Conservation (phyloP, 495 filamentous ascomycete species). For the Pyronema domesticum region DNA sequence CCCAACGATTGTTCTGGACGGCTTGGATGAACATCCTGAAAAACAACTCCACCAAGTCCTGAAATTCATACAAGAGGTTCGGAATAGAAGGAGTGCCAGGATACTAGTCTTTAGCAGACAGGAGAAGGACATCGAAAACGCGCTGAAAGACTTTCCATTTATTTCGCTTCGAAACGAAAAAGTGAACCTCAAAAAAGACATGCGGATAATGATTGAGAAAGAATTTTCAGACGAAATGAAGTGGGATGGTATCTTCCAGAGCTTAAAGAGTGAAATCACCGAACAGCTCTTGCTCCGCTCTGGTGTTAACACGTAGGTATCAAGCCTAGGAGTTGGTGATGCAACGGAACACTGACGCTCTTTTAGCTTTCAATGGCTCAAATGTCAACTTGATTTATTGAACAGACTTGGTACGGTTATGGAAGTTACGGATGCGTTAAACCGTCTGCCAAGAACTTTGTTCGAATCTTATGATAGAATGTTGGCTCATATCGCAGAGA, state of each 20-base stretch:
- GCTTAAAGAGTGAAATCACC: not conserved
- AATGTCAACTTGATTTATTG: conserved; percentile 26
- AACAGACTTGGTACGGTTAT: conserved; percentile 7
- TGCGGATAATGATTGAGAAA: not conserved
- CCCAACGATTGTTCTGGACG: not conserved
- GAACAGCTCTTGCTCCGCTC: not conserved
- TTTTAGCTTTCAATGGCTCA: conserved; percentile 29
- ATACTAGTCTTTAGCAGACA: not conserved
- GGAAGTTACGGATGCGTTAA: conserved; percentile 18
- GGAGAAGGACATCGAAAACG: not conserved
- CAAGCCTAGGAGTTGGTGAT: not conserved
- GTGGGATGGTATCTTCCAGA: not conserved
- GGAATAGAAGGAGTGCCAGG: not conserved
- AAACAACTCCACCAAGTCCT: not conserved
- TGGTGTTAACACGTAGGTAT: not conserved
- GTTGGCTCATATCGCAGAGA: conserved; percentile 15
- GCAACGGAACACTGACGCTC: not conserved
- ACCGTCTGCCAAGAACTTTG: conserved; percentile 23
- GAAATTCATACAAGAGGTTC: not conserved
- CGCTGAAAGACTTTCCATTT: not conserved
- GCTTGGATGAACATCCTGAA: not conserved
- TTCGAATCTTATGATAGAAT: conserved; percentile 26
- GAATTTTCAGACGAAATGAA: not conserved
- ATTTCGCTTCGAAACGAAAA: not conserved
- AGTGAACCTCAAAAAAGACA: not conserved